phyloP scores from a whole-genome alignment of 805 yeast genomes.

The Candida andamanensis region DNA sequence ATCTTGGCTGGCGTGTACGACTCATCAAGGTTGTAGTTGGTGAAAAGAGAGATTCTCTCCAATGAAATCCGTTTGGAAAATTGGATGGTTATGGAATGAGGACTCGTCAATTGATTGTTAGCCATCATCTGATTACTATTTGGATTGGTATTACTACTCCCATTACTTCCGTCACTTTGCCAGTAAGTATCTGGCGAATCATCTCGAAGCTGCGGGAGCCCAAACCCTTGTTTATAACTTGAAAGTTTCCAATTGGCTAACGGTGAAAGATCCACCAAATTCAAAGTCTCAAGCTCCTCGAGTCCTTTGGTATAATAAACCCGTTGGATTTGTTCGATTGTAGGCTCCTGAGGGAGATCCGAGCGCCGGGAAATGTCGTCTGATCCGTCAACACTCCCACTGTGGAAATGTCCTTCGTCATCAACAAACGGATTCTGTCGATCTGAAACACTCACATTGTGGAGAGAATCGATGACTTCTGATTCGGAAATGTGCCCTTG shows the following conservation, averaged over 20 bases:
- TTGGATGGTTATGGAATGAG: conserved; percentile 75
- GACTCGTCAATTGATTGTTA: conserved; percentile 48
- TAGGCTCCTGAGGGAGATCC: conserved; percentile 22
- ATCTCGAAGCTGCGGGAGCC: conserved; percentile 66
- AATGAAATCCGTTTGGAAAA: conserved; percentile 74
- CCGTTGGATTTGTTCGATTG: conserved; percentile 36
- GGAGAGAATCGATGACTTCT: conserved; percentile 26
- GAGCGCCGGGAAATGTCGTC: conserved; percentile 8
- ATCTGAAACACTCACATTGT: conserved; percentile 14
- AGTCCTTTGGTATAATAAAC: conserved; percentile 43
- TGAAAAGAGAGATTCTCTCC: conserved; percentile 63
- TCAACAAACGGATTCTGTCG: conserved; percentile 12
- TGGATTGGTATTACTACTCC: conserved; percentile 17
- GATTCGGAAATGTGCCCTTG: conserved; percentile 25
- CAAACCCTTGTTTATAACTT: conserved; percentile 67
- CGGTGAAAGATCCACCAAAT: conserved; percentile 70
- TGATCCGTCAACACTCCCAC: conserved; percentile 8
- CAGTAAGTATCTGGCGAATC: conserved; percentile 72
- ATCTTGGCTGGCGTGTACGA: conserved; percentile 85
- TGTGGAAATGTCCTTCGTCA: conserved; percentile 5
- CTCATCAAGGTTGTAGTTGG: conserved; percentile 72
- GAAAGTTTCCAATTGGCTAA: conserved; percentile 84
- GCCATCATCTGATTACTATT: conserved; percentile 18
- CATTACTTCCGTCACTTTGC: conserved; percentile 85
- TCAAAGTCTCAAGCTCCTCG: conserved; percentile 50